Conservation (phyloP, 306 rosid genomes). For the Echinosophora koreensis region DNA sequence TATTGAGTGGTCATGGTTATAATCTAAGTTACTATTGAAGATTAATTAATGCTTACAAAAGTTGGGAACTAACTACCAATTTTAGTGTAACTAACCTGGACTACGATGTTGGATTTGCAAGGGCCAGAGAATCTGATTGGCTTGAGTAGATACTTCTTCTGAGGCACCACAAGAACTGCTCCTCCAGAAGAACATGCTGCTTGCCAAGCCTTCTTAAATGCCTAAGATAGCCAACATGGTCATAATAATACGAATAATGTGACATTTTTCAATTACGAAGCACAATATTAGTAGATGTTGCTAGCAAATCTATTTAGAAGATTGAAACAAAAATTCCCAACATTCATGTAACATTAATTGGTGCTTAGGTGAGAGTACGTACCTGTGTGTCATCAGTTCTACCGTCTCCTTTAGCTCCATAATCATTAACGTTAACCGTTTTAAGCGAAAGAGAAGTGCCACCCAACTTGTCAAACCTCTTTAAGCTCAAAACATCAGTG, state of each 20-base stretch:
- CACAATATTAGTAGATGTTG: background rate
- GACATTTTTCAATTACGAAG: background rate
- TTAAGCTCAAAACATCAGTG: conserved; percentile 40
- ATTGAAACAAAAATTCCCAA: too few species aligned
- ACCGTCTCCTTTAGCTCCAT: conserved; percentile 77
- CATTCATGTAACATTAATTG: background rate
- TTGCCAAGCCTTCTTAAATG: conserved; percentile 74
- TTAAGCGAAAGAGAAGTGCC: conserved; percentile 17
- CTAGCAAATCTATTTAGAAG: background rate
- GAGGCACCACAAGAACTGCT: conserved; percentile 53
- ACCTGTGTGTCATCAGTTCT: conserved; percentile 68
- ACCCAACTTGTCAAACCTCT: conserved; percentile 41
- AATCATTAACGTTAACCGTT: conserved; percentile 55
- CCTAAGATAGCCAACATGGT: conserved; percentile 49
- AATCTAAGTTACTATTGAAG: too few species aligned
- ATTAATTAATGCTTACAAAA: background rate
- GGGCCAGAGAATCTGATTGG: conserved; percentile 73
- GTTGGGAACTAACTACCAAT: background rate
- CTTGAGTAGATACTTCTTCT: conserved; percentile 62
- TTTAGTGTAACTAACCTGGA: conserved; percentile 52
- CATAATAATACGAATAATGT: background rate
- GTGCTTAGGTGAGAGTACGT: background rate
- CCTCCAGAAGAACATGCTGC: conserved; percentile 58
- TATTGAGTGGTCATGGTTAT: too few species aligned
- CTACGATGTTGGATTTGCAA: conserved; percentile 59